Evolutionary conservation across 1,284 basidiomycete species (phyloP).

Genomic region (Fomitopsis pinicola): DNA sequence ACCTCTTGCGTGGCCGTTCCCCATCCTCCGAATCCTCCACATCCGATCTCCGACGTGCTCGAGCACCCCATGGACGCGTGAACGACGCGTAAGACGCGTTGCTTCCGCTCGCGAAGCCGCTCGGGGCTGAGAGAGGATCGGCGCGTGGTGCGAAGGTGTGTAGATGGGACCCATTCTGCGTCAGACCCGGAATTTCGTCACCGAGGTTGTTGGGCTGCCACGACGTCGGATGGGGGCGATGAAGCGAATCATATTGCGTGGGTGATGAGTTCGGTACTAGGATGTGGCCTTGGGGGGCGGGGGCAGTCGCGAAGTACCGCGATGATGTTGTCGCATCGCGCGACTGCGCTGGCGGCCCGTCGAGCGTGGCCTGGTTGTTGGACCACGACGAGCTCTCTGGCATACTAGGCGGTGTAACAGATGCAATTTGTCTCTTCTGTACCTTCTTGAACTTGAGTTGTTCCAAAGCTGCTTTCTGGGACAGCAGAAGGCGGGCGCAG

Average conservation of each 20-base stretch:
- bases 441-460: constrained; percentile 56
- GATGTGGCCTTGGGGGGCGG: constrained; percentile 43
- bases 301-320: constrained; percentile 37
- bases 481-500: constrained; percentile 9
- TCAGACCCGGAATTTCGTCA: constrained; percentile 36
- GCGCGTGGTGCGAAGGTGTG: constrained; percentile 29
- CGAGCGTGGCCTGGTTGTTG: constrained; percentile 8
- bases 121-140: constrained; percentile 60
- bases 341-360: constrained; percentile 45
- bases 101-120: constrained; percentile 48
- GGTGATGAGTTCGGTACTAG: constrained; percentile 77
- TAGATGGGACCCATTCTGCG: constrained; percentile 33
- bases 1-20: constrained; percentile 65
- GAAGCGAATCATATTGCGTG: constrained; percentile 36
- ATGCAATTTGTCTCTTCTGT: constrained; percentile 34
- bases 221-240: constrained; percentile 33
- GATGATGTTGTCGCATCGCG: constrained; percentile 48
- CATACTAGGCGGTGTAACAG: constrained; percentile 28
- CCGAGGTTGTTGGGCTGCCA: constrained; percentile 33
- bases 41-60: constrained; percentile 30
- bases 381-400: constrained; percentile 17
- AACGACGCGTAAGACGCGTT: constrained; percentile 43
- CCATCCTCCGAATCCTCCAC: constrained; percentile 40
- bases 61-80: constrained; percentile 36
- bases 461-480: constrained; percentile 55